These are phyloP conservation scores for Pseudofabraea citricarpa DNA, from an alignment of 2,329 filamentous ascomycete genomes.

Conservation along the genomic window DNA sequence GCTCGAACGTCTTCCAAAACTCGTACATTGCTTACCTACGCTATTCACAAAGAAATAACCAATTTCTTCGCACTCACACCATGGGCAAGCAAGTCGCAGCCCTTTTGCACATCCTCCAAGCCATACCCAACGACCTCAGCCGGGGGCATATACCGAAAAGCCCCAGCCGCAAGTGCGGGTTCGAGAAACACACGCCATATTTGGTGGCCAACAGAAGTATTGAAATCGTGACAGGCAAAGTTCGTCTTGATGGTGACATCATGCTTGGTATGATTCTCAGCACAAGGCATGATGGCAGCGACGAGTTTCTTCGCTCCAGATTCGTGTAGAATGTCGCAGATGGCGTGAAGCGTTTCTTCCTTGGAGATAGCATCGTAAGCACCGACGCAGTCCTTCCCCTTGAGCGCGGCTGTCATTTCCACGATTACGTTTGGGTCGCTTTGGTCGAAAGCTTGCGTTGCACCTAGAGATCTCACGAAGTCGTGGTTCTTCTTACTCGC, in stretches of 20 bases:
- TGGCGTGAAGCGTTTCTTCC: not conserved
- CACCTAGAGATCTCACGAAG: slow-evolving; percentile 32
- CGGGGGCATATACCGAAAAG: not conserved
- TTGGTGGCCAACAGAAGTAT: not conserved
- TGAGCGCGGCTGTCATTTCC: slow-evolving; percentile 22
- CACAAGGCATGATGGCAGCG: not conserved
- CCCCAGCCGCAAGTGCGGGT: not conserved
- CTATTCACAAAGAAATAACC: too few species aligned
- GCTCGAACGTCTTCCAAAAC: too few species aligned
- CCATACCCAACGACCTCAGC: not conserved
- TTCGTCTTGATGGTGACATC: not conserved
- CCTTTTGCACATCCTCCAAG: not conserved
- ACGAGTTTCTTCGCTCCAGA: not conserved
- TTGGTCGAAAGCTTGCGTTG: slow-evolving; percentile 36
- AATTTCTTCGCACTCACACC: not conserved
- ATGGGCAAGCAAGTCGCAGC: not conserved
- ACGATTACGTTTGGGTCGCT: slow-evolving; percentile 18
- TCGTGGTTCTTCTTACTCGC: slow-evolving; percentile 30
- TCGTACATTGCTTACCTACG: too few species aligned
- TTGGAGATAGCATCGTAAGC: not conserved
- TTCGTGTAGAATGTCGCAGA: not conserved
- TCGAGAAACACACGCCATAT: not conserved
- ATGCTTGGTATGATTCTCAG: not conserved
- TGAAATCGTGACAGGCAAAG: not conserved
- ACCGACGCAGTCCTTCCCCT: not conserved